Evolutionary conservation across 805 yeast genomes (phyloP).

Genomic region (Starmerella floris): DNA sequence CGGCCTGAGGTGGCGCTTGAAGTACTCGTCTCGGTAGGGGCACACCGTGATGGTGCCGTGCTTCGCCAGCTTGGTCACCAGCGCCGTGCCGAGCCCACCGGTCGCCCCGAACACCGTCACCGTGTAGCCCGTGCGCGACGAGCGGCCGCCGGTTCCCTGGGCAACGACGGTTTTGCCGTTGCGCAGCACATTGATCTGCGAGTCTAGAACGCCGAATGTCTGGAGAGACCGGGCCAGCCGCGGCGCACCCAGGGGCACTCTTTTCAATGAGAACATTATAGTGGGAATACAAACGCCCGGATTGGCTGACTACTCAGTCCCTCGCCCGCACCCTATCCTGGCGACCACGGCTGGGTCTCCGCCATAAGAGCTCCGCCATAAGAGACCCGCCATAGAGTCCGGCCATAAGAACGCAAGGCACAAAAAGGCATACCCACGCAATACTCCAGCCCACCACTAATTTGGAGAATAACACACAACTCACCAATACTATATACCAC

Average conservation of each 20-base stretch:
- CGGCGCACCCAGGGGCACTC: background rate
- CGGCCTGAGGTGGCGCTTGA: conserved; percentile 64
- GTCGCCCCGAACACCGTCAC: conserved; percentile 79
- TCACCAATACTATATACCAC: no score
- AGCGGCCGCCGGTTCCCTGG: conserved; percentile 64
- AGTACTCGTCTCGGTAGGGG: conserved; percentile 72
- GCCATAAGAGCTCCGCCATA: no score
- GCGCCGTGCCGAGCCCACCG: conserved; percentile 64
- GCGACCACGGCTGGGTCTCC: no score
- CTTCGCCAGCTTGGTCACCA: conserved; percentile 59
- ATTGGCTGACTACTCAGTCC: conserved; percentile 4
- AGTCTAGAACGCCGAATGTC: conserved; percentile 30
- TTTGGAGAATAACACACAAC: no score
- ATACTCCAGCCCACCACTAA: no score
- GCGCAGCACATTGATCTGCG: conserved; percentile 52
- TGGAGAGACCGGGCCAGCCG: conserved; percentile 23
- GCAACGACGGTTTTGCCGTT: conserved; percentile 60
- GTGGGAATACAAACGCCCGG: background rate
- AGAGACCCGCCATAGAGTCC: no score
- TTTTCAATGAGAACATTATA: conserved; percentile 3
- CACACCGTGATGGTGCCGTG: conserved; percentile 67
- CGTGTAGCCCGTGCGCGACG: conserved; percentile 76
- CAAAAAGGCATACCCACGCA: no score
- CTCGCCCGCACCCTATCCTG: background rate
- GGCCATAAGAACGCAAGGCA: no score